Percentiles rank a stretch among this genome's conserved stretches.
Conservation (phyloP, 495 filamentous ascomycete genomes). For the Penicillium robsamsonii region DNA sequence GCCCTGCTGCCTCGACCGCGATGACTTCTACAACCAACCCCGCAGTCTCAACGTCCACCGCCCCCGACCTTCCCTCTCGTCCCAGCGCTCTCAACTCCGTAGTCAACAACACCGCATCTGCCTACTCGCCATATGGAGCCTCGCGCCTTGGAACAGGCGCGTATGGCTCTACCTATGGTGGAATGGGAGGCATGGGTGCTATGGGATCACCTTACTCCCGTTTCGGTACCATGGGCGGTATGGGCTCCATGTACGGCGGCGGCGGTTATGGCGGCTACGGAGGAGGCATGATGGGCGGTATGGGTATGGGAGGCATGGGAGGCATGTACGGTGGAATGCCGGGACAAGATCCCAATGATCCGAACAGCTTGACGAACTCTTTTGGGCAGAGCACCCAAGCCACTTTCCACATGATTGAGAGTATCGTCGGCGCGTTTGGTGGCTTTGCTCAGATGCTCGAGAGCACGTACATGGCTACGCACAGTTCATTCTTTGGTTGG, state of each 20-base stretch:
- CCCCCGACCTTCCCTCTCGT: conserved; percentile 75
- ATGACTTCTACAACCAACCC: conserved; percentile 43
- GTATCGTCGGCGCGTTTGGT: conserved; percentile 92
- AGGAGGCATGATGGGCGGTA: conserved; percentile 55
- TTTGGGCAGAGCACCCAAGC: conserved; percentile 91
- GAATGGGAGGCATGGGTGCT: conserved; percentile 33
- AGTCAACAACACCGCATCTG: conserved; percentile 78
- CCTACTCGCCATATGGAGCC: conserved; percentile 72
- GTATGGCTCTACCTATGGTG: conserved; percentile 47
- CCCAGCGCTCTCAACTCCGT: conserved; percentile 73
- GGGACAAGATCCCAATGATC: conserved; percentile 78
- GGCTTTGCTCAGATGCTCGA: conserved; percentile 99
- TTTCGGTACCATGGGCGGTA: conserved; percentile 58
- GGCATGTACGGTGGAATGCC: conserved; percentile 58
- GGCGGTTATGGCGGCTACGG: conserved; percentile 56
- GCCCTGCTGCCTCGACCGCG: conserved; percentile 40
- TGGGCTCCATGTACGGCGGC: conserved; percentile 57
- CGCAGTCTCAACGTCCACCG: conserved; percentile 45
- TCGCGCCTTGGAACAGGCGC: conserved; percentile 56
- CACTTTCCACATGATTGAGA: conserved; percentile 99
- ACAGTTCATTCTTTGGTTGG: conserved; percentile 93
- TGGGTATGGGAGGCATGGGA: conserved; percentile 38
- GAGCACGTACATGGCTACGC: conserved; percentile 99
- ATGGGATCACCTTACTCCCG: conserved; percentile 59
- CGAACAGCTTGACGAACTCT: conserved; percentile 84